These are phyloP conservation scores for Acacia pycnantha DNA, from an alignment of 331 rosid species.

Conservation along the genomic window DNA sequence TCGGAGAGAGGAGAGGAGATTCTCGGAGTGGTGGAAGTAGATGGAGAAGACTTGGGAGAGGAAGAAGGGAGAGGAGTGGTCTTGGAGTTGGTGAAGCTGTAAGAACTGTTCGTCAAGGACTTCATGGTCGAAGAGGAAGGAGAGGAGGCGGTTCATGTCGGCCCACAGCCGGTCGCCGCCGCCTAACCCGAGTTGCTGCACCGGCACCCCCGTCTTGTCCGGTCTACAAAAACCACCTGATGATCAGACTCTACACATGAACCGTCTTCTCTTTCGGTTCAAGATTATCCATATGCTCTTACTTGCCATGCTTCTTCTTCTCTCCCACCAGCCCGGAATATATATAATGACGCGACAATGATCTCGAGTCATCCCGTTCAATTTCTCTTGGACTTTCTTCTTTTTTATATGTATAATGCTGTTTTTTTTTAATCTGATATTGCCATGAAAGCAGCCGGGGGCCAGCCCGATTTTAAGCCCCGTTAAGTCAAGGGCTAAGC, in stretches of 20 bases:
- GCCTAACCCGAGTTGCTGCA: conserved; percentile 67
- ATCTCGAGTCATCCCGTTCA: background rate
- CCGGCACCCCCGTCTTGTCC: conserved; percentile 72
- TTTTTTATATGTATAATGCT: too few relatives aligned
- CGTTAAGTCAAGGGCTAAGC: too few relatives aligned
- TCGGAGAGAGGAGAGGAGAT: conserved; percentile 73
- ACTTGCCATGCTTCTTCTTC: background rate
- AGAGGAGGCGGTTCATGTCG: conserved; percentile 71
- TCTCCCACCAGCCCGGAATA: background rate
- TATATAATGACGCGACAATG: background rate
- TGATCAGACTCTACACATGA: too few relatives aligned
- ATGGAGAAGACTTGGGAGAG: conserved; percentile 86
- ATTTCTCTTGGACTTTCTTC: background rate
- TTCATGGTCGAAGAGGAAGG: conserved; percentile 73
- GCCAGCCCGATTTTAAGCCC: too few relatives aligned
- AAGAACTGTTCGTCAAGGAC: conserved; percentile 89
- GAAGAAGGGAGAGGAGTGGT: conserved; percentile 84
- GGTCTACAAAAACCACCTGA: background rate
- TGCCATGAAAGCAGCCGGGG: too few relatives aligned
- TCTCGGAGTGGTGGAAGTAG: conserved; percentile 86
- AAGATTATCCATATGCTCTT: background rate
- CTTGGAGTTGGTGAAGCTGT: conserved; percentile 92
- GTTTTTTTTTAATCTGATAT: background rate
- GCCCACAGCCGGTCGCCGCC: conserved; percentile 48
- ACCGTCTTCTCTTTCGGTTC: background rate